Evolutionary conservation across 169 alveolate species (phyloP).

Genomic region (Babesia gibsoni): DNA sequence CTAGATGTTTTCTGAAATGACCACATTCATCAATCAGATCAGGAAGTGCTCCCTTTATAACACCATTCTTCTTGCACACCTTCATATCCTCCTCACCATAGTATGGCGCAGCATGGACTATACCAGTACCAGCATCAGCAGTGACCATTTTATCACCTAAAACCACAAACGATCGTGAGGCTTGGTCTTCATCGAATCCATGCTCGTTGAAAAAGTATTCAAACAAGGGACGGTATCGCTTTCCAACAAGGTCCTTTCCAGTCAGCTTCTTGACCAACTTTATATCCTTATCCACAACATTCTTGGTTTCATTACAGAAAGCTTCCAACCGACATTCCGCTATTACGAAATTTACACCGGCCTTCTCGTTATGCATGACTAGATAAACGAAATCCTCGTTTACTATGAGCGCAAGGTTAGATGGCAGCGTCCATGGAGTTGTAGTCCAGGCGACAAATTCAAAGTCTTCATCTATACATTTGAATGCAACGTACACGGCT

Average conservation of each 20-base stretch:
- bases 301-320: slow-evolving; percentile 68
- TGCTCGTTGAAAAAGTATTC: slow-evolving; percentile 40
- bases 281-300: slow-evolving; percentile 58
- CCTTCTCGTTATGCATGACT: slow-evolving; percentile 74
- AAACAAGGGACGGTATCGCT: slow-evolving; percentile 90
- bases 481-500: slow-evolving; percentile 90
- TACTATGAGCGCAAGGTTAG: slow-evolving; percentile 93
- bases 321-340: slow-evolving; percentile 85
- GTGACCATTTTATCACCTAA: slow-evolving; percentile 92
- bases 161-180: slow-evolving; percentile 69
- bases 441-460: slow-evolving; percentile 98
- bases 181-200: slow-evolving; percentile 73
- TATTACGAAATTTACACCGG: slow-evolving; percentile 75
- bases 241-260: slow-evolving; percentile 86
- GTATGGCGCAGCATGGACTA: slow-evolving; percentile 97
- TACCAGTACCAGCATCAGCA: slow-evolving; percentile 92
- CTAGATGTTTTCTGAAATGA: slow-evolving; percentile 77
- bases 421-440: slow-evolving; percentile 99
- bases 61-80: slow-evolving; percentile 69
- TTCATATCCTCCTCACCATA: slow-evolving; percentile 96
- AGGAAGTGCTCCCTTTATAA: slow-evolving; percentile 76
- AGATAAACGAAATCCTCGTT: slow-evolving; percentile 90
- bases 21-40: slow-evolving; percentile 92
- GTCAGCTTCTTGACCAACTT: slow-evolving; percentile 72
- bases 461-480: slow-evolving; percentile 59